phyloP scores from a whole-genome alignment of 2,329 filamentous ascomycete species.

The Phaeophleospora eucalypticola region DNA sequence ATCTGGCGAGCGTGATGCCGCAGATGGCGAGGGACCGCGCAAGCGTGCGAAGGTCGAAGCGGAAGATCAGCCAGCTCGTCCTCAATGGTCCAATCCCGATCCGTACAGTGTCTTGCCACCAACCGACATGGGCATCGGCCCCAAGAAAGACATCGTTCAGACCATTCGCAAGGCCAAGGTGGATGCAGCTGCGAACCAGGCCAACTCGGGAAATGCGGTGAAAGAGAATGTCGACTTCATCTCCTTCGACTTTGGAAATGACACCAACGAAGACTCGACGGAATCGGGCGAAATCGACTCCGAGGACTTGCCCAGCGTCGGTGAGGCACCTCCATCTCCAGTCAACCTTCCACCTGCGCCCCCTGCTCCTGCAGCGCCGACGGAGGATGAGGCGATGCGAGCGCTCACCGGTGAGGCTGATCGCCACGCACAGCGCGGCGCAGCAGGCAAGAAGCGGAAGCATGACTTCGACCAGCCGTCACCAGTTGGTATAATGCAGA shows the following conservation, averaged over 20 bases:
- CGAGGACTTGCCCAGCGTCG: too few species aligned
- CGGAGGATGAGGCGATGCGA: conserved; percentile 11
- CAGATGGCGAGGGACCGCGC: conserved; percentile 24
- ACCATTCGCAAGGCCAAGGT: conserved; percentile 86
- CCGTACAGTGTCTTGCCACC: conserved; percentile 86
- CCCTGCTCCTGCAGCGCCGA: not conserved
- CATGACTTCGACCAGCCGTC: conserved; percentile 34
- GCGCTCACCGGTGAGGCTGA: conserved; percentile 1
- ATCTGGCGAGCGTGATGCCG: conserved; percentile 18
- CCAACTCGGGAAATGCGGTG: conserved; percentile 33
- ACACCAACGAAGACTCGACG: conserved; percentile 35
- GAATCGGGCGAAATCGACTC: conserved; percentile 26
- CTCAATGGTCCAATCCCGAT: conserved; percentile 94
- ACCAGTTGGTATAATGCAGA: conserved; percentile 33
- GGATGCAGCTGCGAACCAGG: conserved; percentile 54
- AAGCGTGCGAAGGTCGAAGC: conserved; percentile 30
- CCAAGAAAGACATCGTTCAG: conserved; percentile 83
- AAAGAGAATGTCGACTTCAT: conserved; percentile 74
- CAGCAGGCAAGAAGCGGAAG: conserved; percentile 62
- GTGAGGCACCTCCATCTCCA: conserved; percentile 29
- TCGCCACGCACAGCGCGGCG: not conserved
- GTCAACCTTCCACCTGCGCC: not conserved
- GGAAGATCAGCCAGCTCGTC: conserved; percentile 40
- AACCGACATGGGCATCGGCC: conserved; percentile 65
- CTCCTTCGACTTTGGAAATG: conserved; percentile 51